Evolutionary conservation across 2,329 filamentous ascomycete genomes (phyloP).

Genomic region (Hyphodiscus sp.): DNA sequence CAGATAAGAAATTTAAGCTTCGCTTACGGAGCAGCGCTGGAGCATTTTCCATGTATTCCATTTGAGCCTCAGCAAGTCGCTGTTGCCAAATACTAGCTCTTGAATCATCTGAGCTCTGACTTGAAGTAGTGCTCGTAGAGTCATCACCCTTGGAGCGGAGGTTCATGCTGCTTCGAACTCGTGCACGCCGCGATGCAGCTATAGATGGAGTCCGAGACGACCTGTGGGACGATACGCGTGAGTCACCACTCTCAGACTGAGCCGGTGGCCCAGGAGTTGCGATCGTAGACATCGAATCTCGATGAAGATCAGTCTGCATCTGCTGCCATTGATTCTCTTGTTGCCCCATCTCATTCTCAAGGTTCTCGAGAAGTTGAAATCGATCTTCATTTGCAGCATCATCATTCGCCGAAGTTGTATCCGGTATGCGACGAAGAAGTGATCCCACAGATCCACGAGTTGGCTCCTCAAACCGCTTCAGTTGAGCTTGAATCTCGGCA

Average conservation of each 20-base stretch:
- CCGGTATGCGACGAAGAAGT: constrained; percentile 21
- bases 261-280: constrained; percentile 17
- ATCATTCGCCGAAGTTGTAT: background rate
- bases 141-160: constrained; percentile 21
- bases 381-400: constrained; percentile 9
- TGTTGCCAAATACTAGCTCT: constrained; percentile 38
- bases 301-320: constrained; percentile 46
- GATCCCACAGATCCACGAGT: constrained; percentile 23
- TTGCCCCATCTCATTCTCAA: constrained; percentile 56
- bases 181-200: constrained; percentile 34
- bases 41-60: constrained; percentile 38
- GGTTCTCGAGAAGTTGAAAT: constrained; percentile 44
- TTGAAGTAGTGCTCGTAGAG: constrained; percentile 26
- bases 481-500: constrained; percentile 27
- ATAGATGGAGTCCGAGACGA: constrained; percentile 34
- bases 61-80: constrained; percentile 39
- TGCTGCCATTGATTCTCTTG: constrained; percentile 55
- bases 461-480: constrained; percentile 28
- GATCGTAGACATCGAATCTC: constrained; percentile 22
- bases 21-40: constrained; percentile 33
- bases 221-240: constrained; percentile 23
- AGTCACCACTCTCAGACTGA: constrained; percentile 8
- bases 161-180: constrained; percentile 30
- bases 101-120: constrained; percentile 29
- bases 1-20: constrained; percentile 35